These are phyloP conservation scores for Puccinia novopanici DNA, from an alignment of 1,284 basidiomycete species.

Conservation along the genomic window DNA sequence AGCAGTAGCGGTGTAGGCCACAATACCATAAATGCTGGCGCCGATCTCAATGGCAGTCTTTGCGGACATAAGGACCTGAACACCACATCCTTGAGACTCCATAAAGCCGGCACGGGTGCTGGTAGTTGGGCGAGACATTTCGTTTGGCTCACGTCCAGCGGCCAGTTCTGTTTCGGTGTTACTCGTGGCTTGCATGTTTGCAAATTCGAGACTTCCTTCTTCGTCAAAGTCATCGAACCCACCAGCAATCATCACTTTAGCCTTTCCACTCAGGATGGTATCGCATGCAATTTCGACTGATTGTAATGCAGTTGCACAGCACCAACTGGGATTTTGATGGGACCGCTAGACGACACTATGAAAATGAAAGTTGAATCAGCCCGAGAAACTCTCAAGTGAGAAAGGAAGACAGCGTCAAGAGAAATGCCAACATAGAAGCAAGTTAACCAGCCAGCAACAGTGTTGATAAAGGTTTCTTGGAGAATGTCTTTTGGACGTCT, in stretches of 20 bases:
- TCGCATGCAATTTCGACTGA: constrained; percentile 98
- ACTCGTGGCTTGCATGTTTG: constrained; percentile 99
- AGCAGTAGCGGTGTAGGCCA: constrained; percentile 95
- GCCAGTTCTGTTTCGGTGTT: constrained; percentile 95
- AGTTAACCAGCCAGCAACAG: constrained; percentile 94
- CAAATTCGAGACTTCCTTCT: constrained; percentile 64
- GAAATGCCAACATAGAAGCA: constrained; percentile 66
- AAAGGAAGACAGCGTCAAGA: not conserved
- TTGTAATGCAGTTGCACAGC: constrained; percentile 98
- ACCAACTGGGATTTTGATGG: constrained; percentile 97
- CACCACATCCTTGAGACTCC: constrained; percentile 95
- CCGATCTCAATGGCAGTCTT: constrained; percentile 94
- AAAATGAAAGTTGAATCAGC: not conserved
- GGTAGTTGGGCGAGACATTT: constrained; percentile 97
- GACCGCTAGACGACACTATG: constrained; percentile 81
- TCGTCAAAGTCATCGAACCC: constrained; percentile 97
- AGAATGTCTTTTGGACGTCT: constrained; percentile 95
- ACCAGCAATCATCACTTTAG: constrained; percentile 98
- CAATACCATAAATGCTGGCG: constrained; percentile 84
- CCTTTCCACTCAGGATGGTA: constrained; percentile 88
- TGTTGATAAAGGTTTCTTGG: constrained; percentile 98
- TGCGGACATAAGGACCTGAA: constrained; percentile 94
- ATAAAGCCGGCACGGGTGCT: constrained; percentile 85
- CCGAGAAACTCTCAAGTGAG: not conserved
- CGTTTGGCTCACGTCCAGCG: constrained; percentile 95